phyloP scores from a whole-genome alignment of 164 flowering plant genomes.

The Vitis amurensis region DNA sequence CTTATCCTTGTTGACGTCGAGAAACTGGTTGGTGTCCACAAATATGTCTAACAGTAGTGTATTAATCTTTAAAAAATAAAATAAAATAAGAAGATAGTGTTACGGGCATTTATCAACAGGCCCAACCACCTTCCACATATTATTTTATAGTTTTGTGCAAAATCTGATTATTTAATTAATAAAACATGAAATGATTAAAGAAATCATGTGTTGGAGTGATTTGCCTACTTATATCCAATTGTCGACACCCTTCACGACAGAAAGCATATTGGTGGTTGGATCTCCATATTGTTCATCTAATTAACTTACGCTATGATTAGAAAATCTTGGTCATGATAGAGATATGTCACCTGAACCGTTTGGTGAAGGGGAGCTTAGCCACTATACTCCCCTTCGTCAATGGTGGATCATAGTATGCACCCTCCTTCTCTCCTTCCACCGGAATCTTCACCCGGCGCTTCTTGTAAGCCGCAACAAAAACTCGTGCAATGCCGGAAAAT shows the following conservation, averaged over 20 bases:
- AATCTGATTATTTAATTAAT: no score
- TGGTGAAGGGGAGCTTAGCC: slow-evolving; percentile 42
- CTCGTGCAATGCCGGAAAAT: slow-evolving; percentile 56
- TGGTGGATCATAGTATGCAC: slow-evolving; percentile 49
- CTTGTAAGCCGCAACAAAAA: slow-evolving; percentile 55
- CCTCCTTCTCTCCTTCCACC: not conserved
- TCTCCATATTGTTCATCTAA: not conserved
- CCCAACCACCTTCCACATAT: no score
- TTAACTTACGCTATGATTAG: not conserved
- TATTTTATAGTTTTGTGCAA: no score
- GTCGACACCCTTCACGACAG: no score
- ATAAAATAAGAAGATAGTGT: not conserved
- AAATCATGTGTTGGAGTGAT: no score
- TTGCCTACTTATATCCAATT: no score
- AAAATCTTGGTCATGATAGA: not conserved
- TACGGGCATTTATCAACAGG: no score
- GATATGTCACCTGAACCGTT: slow-evolving; percentile 35
- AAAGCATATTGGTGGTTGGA: no score
- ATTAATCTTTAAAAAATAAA: not conserved
- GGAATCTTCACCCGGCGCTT: slow-evolving; percentile 51
- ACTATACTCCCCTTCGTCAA: slow-evolving; percentile 11
- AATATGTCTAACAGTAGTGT: not conserved
- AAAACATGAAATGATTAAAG: no score
- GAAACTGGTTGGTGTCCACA: not conserved
- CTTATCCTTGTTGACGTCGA: no score